Evolutionary conservation across 2,329 filamentous ascomycete species (phyloP), one percentile per base, ranked within the genome.

Genomic region (Beauveria australis): DNA sequence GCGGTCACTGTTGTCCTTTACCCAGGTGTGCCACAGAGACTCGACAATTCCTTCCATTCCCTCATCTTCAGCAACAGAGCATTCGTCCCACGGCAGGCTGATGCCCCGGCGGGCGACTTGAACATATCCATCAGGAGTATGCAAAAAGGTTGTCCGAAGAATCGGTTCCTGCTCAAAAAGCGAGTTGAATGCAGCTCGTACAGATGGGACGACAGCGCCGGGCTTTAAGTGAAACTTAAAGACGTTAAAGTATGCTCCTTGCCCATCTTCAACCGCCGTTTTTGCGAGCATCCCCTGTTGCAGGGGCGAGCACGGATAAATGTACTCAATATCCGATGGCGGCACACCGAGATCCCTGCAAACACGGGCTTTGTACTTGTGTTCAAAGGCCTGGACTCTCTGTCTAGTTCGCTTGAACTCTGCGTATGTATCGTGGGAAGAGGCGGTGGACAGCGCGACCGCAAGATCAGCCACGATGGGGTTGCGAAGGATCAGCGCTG

Each of bases 231-330:
- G 66, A 48, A 93, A 85, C 0, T 73, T 74, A 68, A 97, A 96
- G 0, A 79, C 78, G 61, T 92, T 92, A 71, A 93, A 95, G 69
- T 97, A 97, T 0, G 88, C 74, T 0, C 79, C 77, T 0, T 75
- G 70, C 0, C 79, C 73, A 19, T 76, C 84, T 10, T 84, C 69
- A 0, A 73, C 81, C 43, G 89, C 70, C 26, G 86, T 87, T 53
- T 86, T 82, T 6, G 88, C 88, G 54, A 96, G 84, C 77, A 97
- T 93, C 0, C 92, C 92, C 70, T 93, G 85, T 68, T 97, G 92
- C 1, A 96, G 76, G 0, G 92, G 83, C 1, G 92, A 95, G 69
- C 92, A 96, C 4, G 92, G 92, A 0, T 85, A 85, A 56, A 96
- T 83, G 61, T 84, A 83, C 68, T 94, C 88, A 10, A 96, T 81